Percentiles rank a stretch among this genome's conserved stretches.
Evolutionary conservation across 306 rosid genomes (phyloP).

Genomic region (Sphenostylis stenocarpa): DNA sequence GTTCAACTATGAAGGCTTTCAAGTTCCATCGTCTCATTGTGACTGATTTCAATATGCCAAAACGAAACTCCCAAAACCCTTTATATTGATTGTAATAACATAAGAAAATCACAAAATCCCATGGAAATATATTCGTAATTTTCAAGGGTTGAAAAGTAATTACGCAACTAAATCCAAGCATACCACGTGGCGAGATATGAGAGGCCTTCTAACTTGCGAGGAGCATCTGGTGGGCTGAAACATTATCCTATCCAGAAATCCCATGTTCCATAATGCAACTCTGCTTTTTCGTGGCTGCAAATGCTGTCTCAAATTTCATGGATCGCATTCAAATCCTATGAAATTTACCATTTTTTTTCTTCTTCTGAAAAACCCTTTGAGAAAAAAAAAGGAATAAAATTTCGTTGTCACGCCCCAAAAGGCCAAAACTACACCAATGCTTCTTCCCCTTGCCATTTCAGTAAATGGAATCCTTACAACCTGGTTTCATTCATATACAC

Average conservation of each 20-base stretch:
- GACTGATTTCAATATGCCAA: no score
- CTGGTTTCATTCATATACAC: no score
- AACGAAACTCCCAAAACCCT: no score
- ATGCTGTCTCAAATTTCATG: constrained; percentile 51
- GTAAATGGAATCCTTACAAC: neutral
- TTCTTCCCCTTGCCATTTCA: neutral
- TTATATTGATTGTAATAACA: no score
- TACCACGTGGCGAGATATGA: constrained; percentile 42
- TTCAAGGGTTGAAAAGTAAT: neutral
- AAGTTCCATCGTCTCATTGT: no score
- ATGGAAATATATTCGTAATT: neutral
- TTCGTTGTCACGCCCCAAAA: constrained; percentile 27
- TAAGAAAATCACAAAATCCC: no score
- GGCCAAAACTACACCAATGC: neutral
- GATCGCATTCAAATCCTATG: constrained; percentile 51
- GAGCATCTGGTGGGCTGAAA: constrained; percentile 40
- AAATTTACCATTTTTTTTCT: neutral
- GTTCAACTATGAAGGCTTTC: no score
- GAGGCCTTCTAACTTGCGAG: constrained; percentile 27
- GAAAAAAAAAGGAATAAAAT: neutral
- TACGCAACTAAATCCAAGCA: constrained; percentile 5
- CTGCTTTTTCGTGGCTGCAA: constrained; percentile 34
- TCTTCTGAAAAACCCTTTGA: neutral
- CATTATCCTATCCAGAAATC: constrained; percentile 84
- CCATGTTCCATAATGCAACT: constrained; percentile 39